A percentile compares a stretch with the other conserved stretches of the same genome.
These are phyloP conservation scores for Penicillium sp. DNA, from an alignment of 2,329 filamentous ascomycete species.

Conservation along the genomic window DNA sequence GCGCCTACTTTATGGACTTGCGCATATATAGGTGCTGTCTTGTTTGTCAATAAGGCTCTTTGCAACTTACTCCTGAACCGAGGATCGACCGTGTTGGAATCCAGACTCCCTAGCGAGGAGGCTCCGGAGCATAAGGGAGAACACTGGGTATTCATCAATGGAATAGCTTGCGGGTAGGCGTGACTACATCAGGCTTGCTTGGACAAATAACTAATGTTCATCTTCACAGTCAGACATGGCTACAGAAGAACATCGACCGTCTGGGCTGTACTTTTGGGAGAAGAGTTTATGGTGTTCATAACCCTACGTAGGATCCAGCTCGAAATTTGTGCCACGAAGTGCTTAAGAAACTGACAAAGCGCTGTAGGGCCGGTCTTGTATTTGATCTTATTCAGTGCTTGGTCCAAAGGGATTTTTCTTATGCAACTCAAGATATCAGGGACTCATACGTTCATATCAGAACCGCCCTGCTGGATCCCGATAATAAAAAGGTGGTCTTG, in stretches of 20 bases:
- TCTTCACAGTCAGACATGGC: constrained; percentile 60
- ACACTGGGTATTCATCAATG: constrained; percentile 82
- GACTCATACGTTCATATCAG: constrained; percentile 66
- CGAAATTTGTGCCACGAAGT: neutral
- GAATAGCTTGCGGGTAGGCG: constrained; percentile 56
- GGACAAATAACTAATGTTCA: constrained; percentile 4
- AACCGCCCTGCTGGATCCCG: constrained; percentile 64
- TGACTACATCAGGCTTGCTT: constrained; percentile 44
- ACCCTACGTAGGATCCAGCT: constrained; percentile 61
- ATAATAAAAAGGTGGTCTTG: constrained; percentile 71
- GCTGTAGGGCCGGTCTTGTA: constrained; percentile 62
- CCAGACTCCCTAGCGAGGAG: constrained; percentile 3
- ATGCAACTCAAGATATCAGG: constrained; percentile 70
- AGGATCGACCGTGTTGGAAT: constrained; percentile 12
- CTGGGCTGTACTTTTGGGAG: constrained; percentile 74
- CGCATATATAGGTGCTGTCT: constrained; percentile 42
- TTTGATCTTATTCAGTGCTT: constrained; percentile 80
- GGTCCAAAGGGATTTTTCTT: constrained; percentile 74
- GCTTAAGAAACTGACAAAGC: neutral
- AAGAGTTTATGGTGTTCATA: constrained; percentile 74
- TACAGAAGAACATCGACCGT: constrained; percentile 72
- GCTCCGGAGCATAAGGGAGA: constrained; percentile 56
- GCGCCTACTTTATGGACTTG: constrained; percentile 17
- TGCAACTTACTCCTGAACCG: constrained; percentile 43
- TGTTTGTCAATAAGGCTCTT: constrained; percentile 36